Conservation (phyloP, 352 stramenopile species). For the Aphanomyces cochlioides region DNA sequence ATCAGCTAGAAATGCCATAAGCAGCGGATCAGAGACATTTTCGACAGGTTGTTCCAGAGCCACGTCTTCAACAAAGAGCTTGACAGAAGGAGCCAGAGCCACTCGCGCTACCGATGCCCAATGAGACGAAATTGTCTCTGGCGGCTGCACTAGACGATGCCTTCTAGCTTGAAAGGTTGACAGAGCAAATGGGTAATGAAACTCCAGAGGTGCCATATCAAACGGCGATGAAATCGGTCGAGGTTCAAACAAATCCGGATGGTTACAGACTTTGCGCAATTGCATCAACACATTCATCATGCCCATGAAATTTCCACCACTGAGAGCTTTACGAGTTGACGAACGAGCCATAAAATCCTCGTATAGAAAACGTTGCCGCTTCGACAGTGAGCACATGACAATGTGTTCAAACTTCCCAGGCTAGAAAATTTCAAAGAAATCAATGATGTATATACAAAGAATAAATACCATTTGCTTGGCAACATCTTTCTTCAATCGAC, state of each 20-base stretch:
- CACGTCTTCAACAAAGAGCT: constrained; percentile 34
- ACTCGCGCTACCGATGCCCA: background rate
- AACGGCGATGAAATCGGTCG: constrained; percentile 96
- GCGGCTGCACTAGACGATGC: background rate
- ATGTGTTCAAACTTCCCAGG: constrained; percentile 97
- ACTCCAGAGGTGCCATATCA: constrained; percentile 42
- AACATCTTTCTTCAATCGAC: constrained; percentile 97
- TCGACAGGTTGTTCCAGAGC: constrained; percentile 1
- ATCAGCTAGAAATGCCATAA: background rate
- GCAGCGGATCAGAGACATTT: background rate
- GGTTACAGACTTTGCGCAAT: constrained; percentile 96
- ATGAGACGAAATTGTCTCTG: background rate
- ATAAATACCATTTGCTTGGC: constrained; percentile 87
- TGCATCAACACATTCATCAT: constrained; percentile 99
- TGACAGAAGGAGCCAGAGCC: background rate
- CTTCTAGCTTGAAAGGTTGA: background rate
- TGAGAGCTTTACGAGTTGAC: constrained; percentile 90
- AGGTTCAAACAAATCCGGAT: constrained; percentile 98
- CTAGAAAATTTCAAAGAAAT: constrained; percentile 5
- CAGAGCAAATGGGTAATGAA: constrained; percentile 8
- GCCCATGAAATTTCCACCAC: constrained; percentile 90
- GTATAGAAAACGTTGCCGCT: constrained; percentile 95
- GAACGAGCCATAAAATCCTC: constrained; percentile 98
- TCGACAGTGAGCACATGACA: constrained; percentile 91
- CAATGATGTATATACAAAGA: background rate